phyloP scores from a whole-genome alignment of 345 rosid genomes.

The Brassica carinata region DNA sequence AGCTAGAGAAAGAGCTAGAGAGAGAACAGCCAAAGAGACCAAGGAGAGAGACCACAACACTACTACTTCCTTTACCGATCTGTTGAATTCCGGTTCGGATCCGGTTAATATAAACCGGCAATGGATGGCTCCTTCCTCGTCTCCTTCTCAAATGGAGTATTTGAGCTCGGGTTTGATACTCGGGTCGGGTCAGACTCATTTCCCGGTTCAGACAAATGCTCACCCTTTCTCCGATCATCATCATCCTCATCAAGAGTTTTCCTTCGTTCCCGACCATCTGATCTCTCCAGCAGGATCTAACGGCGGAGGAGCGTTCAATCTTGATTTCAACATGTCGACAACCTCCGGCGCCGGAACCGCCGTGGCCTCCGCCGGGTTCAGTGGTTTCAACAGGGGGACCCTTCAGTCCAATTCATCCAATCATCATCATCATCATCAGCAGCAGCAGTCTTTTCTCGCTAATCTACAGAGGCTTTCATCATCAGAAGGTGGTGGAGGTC shows the following conservation, averaged over 20 bases:
- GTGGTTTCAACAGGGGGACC: conserved; percentile 99
- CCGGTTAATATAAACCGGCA: conserved; percentile 48
- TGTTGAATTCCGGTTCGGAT: conserved; percentile 65
- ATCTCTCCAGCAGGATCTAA: conserved; percentile 53
- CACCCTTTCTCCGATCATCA: conserved; percentile 46
- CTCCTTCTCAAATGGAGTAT: conserved; percentile 63
- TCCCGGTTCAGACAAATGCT: conserved; percentile 50
- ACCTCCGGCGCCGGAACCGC: conserved; percentile 49
- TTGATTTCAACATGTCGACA: conserved; percentile 82
- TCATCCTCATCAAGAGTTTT: conserved; percentile 51
- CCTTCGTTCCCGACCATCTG: conserved; percentile 78
- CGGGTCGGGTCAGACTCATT: conserved; percentile 43
- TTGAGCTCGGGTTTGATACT: conserved; percentile 53
- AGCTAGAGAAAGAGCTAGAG: conserved; percentile 83
- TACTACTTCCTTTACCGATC: conserved; percentile 75
- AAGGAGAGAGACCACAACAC: conserved; percentile 62
- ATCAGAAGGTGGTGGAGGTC: conserved; percentile 50
- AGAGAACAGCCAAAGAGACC: conserved; percentile 82
- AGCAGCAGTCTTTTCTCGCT: conserved; percentile 61
- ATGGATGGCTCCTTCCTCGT: conserved; percentile 52
- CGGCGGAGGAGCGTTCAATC: conserved; percentile 65
- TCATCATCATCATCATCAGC: conserved; percentile 34
- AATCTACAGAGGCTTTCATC: conserved; percentile 72
- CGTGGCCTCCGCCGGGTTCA: conserved; percentile 43
- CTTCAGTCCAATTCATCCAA: conserved; percentile 98